phyloP scores from a whole-genome alignment of 1,284 basidiomycete genomes.

The Pulchroboletus neoregius region DNA sequence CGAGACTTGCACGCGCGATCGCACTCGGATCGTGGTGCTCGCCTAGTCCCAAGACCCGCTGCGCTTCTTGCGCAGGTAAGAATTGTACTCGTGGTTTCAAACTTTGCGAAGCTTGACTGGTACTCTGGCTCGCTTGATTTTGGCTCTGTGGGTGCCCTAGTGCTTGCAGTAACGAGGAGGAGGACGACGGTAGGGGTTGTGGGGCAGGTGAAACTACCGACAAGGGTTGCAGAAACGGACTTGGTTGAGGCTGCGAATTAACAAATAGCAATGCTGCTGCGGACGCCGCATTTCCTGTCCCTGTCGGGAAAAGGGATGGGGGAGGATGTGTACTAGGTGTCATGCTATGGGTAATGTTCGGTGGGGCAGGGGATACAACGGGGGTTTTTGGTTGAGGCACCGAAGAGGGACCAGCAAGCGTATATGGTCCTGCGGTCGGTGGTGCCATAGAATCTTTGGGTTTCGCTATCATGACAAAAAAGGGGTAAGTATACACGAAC shows the following conservation, averaged over 20 bases:
- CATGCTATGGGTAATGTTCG: slow-evolving; percentile 27
- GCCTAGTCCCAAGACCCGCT: slow-evolving; percentile 50
- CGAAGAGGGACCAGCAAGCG: slow-evolving; percentile 13
- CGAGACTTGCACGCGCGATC: slow-evolving; percentile 55
- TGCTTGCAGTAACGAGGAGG: slow-evolving; percentile 28
- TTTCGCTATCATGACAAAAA: slow-evolving; percentile 24
- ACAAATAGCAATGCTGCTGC: slow-evolving; percentile 18
- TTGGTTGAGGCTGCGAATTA: slow-evolving; percentile 28
- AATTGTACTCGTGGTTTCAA: slow-evolving; percentile 37
- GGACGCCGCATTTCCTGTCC: slow-evolving; percentile 13
- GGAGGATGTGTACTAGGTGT: slow-evolving; percentile 34
- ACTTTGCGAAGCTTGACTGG: slow-evolving; percentile 10
- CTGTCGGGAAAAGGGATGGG: slow-evolving; percentile 25
- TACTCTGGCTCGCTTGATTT: slow-evolving; percentile 12
- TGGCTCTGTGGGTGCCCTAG: slow-evolving; percentile 19
- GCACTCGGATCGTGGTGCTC: slow-evolving; percentile 41
- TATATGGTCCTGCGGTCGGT: slow-evolving; percentile 16
- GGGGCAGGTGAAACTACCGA: slow-evolving; percentile 18
- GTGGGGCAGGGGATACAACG: slow-evolving; percentile 7
- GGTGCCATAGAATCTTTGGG: slow-evolving; percentile 17
- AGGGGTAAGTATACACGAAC: slow-evolving; percentile 9
- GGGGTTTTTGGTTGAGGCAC: slow-evolving; percentile 27
- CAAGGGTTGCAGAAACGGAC: slow-evolving; percentile 29
- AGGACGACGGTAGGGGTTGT: slow-evolving; percentile 13
- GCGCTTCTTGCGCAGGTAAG: slow-evolving; percentile 55